A percentile compares a stretch with the other conserved stretches of the same genome.
Conservation (phyloP, 2,329 filamentous ascomycete species). For the Neofusicoccum laricinum region DNA sequence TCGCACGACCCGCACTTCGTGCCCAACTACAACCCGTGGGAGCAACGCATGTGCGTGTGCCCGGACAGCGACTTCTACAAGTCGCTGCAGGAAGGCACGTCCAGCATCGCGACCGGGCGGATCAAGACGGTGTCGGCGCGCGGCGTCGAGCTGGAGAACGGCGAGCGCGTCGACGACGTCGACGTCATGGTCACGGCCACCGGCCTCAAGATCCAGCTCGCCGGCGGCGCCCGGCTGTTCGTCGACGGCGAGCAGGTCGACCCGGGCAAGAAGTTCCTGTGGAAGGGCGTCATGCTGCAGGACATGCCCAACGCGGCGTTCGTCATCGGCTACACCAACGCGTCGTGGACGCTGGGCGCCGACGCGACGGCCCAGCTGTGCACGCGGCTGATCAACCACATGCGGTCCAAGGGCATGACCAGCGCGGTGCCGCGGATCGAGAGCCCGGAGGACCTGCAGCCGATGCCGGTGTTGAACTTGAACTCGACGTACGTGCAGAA, state of each 20-base stretch:
- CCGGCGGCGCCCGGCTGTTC: slow-evolving; percentile 50
- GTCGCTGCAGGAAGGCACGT: slow-evolving; percentile 49
- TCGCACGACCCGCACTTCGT: slow-evolving; percentile 46
- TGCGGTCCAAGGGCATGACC: slow-evolving; percentile 29
- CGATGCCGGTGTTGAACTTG: slow-evolving; percentile 41
- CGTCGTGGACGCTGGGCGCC: slow-evolving; percentile 61
- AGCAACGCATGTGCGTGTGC: slow-evolving; percentile 74
- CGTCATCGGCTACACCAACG: slow-evolving; percentile 59
- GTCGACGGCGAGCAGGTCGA: slow-evolving; percentile 51
- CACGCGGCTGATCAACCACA: slow-evolving; percentile 50
- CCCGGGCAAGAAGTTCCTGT: slow-evolving; percentile 53
- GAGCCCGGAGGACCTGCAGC: background rate
- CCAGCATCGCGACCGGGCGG: slow-evolving; percentile 53
- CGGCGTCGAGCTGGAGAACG: slow-evolving; percentile 49
- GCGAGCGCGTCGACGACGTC: slow-evolving; percentile 46
- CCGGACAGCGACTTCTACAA: slow-evolving; percentile 60
- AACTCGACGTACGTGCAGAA: slow-evolving; percentile 53
- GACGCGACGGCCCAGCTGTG: slow-evolving; percentile 53
- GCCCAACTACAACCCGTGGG: slow-evolving; percentile 53
- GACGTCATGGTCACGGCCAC: slow-evolving; percentile 67
- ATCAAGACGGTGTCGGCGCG: slow-evolving; percentile 51
- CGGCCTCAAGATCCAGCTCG: slow-evolving; percentile 56
- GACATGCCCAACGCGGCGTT: slow-evolving; percentile 60
- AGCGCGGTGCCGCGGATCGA: slow-evolving; percentile 1
- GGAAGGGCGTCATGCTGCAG: slow-evolving; percentile 61